These are phyloP conservation scores for Scheffersomyces cryptocercus DNA, from an alignment of 1,139 yeast genomes.

Conservation along the genomic window DNA sequence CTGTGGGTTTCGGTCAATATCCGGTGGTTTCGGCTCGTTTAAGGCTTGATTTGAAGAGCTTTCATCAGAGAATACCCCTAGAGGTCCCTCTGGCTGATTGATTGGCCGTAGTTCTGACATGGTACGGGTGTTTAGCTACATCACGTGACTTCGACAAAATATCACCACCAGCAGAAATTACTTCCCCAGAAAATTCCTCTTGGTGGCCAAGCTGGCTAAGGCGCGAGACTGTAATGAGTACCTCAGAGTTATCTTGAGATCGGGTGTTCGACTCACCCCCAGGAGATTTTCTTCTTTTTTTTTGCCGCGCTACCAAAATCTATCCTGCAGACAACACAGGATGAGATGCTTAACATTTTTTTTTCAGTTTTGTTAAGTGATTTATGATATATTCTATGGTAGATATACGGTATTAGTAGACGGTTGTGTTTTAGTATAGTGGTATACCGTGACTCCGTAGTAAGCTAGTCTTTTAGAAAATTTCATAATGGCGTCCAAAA, in stretches of 20 bases:
- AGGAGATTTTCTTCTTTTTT: conserved; percentile 52
- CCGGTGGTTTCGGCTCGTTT: no score
- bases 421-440: background rate
- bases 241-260: conserved; percentile 65
- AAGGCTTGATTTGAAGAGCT: no score
- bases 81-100: no score
- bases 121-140: no score
- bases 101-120: no score
- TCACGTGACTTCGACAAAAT: no score
- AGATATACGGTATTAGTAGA: background rate
- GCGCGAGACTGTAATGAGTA: conserved; percentile 75
- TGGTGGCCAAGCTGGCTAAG: conserved; percentile 81
- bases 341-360: conserved; percentile 3
- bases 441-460: no score
- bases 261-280: conserved; percentile 88
- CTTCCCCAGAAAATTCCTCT: conserved; percentile 32
- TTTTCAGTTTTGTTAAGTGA: background rate
- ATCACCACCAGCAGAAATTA: no score
- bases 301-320: background rate
- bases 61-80: no score
- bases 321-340: conserved; percentile 1
- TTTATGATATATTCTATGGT: background rate
- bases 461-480: no score
- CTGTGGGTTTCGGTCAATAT: no score
- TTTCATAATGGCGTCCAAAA: conserved; percentile 67